phyloP scores from a whole-genome alignment of 208 protist genomes.

The Trypanosoma scelopori region DNA sequence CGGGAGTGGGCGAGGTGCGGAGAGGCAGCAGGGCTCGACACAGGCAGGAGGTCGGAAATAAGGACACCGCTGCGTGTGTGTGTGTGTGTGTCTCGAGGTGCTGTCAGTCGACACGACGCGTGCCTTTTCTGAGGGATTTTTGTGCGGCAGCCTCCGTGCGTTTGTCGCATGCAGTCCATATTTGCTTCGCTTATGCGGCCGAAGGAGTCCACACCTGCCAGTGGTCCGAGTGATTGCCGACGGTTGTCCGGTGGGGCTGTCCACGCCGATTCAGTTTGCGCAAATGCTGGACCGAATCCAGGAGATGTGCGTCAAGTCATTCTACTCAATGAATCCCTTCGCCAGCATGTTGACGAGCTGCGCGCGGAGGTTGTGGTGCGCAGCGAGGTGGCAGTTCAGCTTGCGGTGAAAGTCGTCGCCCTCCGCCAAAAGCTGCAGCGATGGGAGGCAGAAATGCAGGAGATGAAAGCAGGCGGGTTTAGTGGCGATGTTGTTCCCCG shows the following conservation, averaged over 20 bases:
- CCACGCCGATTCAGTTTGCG: too few relatives aligned
- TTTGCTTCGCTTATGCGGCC: not conserved
- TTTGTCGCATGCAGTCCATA: conserved; percentile 9
- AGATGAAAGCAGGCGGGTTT: not conserved
- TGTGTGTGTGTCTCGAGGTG: too few relatives aligned
- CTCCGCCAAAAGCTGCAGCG: conserved; percentile 14
- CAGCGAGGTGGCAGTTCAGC: conserved; percentile 22
- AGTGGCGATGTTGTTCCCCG: not conserved
- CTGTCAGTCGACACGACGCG: too few relatives aligned
- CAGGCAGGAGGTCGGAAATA: too few relatives aligned
- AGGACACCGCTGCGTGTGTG: too few relatives aligned
- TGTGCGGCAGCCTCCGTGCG: not conserved
- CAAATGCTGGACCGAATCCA: not conserved
- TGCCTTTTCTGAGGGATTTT: conserved; percentile 6
- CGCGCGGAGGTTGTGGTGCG: not conserved
- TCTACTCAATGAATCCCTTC: not conserved
- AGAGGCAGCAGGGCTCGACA: too few relatives aligned
- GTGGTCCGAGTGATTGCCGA: not conserved
- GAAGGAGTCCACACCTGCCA: not conserved
- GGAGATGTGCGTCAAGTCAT: not conserved
- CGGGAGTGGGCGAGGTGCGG: too few relatives aligned
- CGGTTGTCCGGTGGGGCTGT: too few relatives aligned
- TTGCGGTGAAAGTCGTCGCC: conserved; percentile 18
- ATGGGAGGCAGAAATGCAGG: conserved; percentile 1
- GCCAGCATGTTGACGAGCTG: not conserved